Evolutionary conservation across 1,284 basidiomycete species (phyloP).

Genomic region (Boletus mariae): DNA sequence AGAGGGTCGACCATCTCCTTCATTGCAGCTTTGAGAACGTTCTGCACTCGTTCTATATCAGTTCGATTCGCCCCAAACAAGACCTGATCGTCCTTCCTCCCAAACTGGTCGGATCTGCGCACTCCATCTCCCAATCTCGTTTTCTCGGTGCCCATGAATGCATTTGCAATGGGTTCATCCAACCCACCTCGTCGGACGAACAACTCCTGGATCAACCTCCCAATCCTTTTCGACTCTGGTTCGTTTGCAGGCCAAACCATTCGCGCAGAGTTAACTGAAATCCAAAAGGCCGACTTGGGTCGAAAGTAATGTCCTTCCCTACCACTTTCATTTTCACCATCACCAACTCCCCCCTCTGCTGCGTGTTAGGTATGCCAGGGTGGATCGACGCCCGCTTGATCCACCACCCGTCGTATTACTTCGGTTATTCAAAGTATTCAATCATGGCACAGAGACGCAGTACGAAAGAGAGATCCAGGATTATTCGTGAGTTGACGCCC

Average conservation of each 20-base stretch:
- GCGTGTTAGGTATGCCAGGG: conserved; percentile 49
- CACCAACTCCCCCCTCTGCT: not conserved
- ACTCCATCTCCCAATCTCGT: not conserved
- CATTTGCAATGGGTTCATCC: conserved; percentile 12
- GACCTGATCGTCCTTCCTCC: conserved; percentile 12
- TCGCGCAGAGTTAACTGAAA: conserved; percentile 56
- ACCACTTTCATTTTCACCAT: not conserved
- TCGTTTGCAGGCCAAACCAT: conserved; percentile 57
- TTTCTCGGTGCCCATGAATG: conserved; percentile 20
- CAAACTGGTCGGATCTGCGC: conserved; percentile 13
- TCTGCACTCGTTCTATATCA: conserved; percentile 5
- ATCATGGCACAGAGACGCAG: conserved; percentile 38
- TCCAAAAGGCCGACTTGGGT: conserved; percentile 63
- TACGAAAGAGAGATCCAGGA: conserved; percentile 43
- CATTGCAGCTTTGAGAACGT: not conserved
- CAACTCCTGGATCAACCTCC: conserved; percentile 36
- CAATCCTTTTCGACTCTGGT: conserved; percentile 53
- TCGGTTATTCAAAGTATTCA: conserved; percentile 43
- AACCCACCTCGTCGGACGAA: conserved; percentile 26
- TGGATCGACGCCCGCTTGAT: conserved; percentile 60
- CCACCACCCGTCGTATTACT: conserved; percentile 61
- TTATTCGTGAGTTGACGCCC: conserved; percentile 40
- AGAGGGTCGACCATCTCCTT: conserved; percentile 1
- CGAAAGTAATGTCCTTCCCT: conserved; percentile 48
- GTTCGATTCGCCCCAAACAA: conserved; percentile 11